Conservation (phyloP, 208 protist species). For the Vickermania ingenoplastis region DNA sequence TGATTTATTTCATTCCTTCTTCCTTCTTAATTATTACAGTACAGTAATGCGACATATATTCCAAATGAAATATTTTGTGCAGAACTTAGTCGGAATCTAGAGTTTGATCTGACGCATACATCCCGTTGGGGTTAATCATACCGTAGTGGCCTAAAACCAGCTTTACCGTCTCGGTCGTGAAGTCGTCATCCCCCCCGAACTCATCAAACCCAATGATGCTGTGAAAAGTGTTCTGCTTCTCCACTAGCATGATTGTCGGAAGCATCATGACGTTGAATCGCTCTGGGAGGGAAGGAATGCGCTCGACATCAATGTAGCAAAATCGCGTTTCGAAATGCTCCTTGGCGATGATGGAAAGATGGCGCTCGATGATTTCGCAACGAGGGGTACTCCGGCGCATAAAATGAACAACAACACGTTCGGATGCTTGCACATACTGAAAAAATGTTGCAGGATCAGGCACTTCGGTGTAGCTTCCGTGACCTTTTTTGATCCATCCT, state of each 20-base stretch:
- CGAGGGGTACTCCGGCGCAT: constrained; percentile 76
- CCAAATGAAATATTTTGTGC: no score
- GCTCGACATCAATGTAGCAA: constrained; percentile 84
- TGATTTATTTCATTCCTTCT: no score
- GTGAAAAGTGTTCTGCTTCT: constrained; percentile 83
- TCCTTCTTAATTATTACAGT: no score
- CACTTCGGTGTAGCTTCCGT: constrained; percentile 76
- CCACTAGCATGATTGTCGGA: constrained; percentile 87
- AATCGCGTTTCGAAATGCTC: constrained; percentile 86
- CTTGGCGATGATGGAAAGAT: constrained; percentile 61
- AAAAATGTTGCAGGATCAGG: constrained; percentile 79
- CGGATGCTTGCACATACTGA: constrained; percentile 52
- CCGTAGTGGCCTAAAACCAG: constrained; percentile 66
- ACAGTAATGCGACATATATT: no score
- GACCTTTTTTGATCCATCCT: constrained; percentile 76
- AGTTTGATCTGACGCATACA: constrained; percentile 81
- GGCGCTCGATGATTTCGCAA: constrained; percentile 82
- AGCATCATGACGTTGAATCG: constrained; percentile 89
- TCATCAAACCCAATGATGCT: constrained; percentile 93
- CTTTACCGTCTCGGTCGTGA: constrained; percentile 60
- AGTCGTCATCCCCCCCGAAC: constrained; percentile 84
- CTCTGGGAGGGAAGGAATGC: constrained; percentile 74
- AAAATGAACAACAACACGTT: constrained; percentile 88
- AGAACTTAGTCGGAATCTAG: constrained; percentile 34
- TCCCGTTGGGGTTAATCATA: constrained; percentile 84